Base-by-base conservation (phyloP, 441 rosid genomes). In the Erodium chrysanthum region DNA sequence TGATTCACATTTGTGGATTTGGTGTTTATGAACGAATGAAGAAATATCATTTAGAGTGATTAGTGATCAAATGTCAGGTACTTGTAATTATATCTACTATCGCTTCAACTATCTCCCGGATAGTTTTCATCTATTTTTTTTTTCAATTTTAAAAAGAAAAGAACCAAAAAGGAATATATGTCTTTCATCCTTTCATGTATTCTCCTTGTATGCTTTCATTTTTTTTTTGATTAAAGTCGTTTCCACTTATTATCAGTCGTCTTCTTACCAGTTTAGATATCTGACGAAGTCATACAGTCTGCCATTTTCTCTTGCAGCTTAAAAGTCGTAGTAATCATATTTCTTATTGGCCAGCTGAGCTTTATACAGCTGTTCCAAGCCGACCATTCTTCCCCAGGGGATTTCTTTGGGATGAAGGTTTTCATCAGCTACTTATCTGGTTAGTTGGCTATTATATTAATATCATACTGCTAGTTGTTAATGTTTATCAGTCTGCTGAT, bases 361-460 rank as follows among this genome's bases (percentile, higher is more conserved):
- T 95, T 65, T 90, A 85, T 81, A 86, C 99, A 9, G 96, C 99
- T 67, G 99, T 95, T 73, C 99, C 99, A 22, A 90, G 99, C 77
- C 86, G 99, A 59, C 89, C 98, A 35, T 84, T 92, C 82, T 92
- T 92, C 71, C 99, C 99, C 3, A 84, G 98, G 83, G 98, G 99
- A 21, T 92, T 90, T 77, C 76, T 95, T 50, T 90, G 97, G 98
- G 99, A 95, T 78, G 99, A 95, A 90, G 99, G 99, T 69, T 95
- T 90, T 80, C 98, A 90, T 84, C 99, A 95, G 78, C 76, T 95
- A 73, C 77, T 95, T 77, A 89, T 95, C 84, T 81, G 98, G 98
- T 92, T 63, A 72, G 96, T 84, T 69, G 58, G 68, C 33, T 66
- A 37, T 68, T 33, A 20, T 14, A 75, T 68, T 7, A 25, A 29